These are phyloP conservation scores for Phanerochaete sordida DNA, from an alignment of 768 basidiomycete genomes.

Conservation along the genomic window DNA sequence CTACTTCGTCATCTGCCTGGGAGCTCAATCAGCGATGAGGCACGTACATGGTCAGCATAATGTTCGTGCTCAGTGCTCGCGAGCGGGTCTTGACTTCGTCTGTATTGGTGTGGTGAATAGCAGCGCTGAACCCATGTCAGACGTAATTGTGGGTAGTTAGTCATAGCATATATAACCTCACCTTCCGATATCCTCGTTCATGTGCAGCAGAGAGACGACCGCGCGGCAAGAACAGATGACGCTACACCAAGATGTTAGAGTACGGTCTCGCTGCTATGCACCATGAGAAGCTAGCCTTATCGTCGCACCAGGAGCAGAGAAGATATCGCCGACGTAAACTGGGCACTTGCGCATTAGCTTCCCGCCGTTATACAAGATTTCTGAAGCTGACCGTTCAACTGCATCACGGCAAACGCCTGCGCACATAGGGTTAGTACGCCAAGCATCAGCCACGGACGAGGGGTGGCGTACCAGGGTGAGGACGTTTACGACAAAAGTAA, in stretches of 20 bases:
- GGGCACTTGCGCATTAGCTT: neutral
- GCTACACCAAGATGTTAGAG: neutral
- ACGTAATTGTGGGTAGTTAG: too few species aligned
- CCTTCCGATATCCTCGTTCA: neutral
- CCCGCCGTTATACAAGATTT: neutral
- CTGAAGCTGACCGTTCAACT: neutral
- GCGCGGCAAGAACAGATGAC: constrained; percentile 6
- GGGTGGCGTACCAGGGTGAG: neutral
- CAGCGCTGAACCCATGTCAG: neutral
- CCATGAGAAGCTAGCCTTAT: neutral
- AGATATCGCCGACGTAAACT: constrained; percentile 2
- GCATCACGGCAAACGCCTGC: neutral
- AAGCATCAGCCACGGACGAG: neutral
- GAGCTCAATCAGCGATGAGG: too few species aligned
- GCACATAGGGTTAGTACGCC: neutral
- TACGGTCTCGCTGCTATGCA: neutral
- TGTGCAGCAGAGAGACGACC: neutral
- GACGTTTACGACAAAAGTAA: neutral
- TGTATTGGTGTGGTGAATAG: neutral
- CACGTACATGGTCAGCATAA: neutral
- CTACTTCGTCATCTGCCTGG: too few species aligned
- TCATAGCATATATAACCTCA: too few species aligned
- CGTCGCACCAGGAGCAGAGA: neutral
- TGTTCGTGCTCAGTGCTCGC: neutral
- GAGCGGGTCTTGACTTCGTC: neutral